These are phyloP conservation scores for Mortierella sp. DNA, from an alignment of 371 early-diverging fungal species.

Conservation along the genomic window DNA sequence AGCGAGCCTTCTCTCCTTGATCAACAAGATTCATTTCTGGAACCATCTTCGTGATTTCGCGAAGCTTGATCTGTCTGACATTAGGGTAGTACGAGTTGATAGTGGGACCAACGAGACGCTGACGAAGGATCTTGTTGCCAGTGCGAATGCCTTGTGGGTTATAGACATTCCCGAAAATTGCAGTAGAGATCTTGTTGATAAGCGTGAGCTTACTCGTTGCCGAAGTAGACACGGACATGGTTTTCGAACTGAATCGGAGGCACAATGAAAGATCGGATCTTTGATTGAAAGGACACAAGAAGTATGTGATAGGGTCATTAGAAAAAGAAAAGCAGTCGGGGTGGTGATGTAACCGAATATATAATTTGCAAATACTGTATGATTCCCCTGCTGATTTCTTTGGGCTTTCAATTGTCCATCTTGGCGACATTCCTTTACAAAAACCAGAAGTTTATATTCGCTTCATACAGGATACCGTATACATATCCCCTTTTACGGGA, in stretches of 20 bases:
- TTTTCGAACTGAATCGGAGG: neutral
- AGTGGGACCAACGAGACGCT: conserved; percentile 74
- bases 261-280: neutral
- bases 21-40: conserved; percentile 73
- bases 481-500: too few species aligned
- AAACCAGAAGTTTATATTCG: too few species aligned
- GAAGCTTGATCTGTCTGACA: conserved; percentile 65
- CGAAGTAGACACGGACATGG: conserved; percentile 24
- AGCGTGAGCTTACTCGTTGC: conserved; percentile 57
- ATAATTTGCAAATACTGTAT: too few species aligned
- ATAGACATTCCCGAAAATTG: conserved; percentile 77
- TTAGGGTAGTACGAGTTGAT: conserved; percentile 78
- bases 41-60: conserved; percentile 70
- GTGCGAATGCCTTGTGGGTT: conserved; percentile 80
- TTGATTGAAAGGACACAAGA: neutral
- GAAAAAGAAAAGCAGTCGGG: too few species aligned
- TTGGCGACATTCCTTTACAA: too few species aligned
- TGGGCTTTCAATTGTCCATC: too few species aligned
- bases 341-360: too few species aligned
- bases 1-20: conserved; percentile 74
- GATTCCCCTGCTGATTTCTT: too few species aligned
- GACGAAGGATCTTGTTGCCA: conserved; percentile 80
- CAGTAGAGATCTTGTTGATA: conserved; percentile 73
- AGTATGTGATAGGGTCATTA: too few species aligned
- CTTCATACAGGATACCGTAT: too few species aligned